These are phyloP conservation scores for Coniferiporia weirii DNA, from an alignment of 1,284 basidiomycete genomes.

Conservation along the genomic window DNA sequence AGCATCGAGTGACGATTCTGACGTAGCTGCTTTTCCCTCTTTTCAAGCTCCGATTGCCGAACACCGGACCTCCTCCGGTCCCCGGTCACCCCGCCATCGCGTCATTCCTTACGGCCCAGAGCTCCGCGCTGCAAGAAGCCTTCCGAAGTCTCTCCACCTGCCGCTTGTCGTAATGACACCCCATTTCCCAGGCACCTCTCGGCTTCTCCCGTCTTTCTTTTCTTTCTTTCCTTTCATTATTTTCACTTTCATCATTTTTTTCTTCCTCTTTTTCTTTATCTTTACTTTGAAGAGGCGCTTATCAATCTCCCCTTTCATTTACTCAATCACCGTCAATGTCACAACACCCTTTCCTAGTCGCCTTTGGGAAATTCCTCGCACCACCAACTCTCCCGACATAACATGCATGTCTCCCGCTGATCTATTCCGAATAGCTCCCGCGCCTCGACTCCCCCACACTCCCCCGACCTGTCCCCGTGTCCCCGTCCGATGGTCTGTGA, in stretches of 20 bases:
- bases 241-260: neutral
- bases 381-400: no score
- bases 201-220: neutral
- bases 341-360: no score
- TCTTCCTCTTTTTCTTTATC: neutral
- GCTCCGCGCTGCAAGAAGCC: neutral
- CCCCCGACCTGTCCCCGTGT: no score
- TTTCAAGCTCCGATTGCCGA: neutral
- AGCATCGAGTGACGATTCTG: slow-evolving; percentile 2
- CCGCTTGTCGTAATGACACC: neutral
- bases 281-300: no score
- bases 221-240: neutral
- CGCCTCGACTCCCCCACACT: no score
- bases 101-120: neutral
- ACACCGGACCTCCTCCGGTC: neutral
- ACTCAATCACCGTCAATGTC: no score
- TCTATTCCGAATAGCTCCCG: no score
- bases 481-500: no score
- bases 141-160: neutral
- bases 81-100: slow-evolving; percentile 3
- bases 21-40: neutral
- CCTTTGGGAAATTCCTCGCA: no score
- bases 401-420: no score
- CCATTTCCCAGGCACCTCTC: neutral
- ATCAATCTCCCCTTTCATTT: no score